Base-by-base conservation (phyloP, 495 filamentous ascomycete genomes). In the Platismatia glauca region DNA sequence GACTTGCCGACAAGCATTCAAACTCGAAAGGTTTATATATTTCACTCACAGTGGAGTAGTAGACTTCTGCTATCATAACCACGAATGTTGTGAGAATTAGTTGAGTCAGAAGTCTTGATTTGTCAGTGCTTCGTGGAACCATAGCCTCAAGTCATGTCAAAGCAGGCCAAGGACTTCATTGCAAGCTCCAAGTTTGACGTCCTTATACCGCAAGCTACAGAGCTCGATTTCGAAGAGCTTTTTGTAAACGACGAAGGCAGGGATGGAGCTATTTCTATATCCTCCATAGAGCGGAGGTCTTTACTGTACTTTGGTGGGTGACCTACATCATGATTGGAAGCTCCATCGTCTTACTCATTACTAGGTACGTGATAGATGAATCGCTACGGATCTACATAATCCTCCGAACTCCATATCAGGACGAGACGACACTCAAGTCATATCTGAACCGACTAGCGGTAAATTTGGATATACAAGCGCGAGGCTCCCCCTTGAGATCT, bases 171-270 rank as follows among this genome's bases (percentile, higher is more conserved):
- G n/a, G 82, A 88, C 64, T 85, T 93, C 68, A 77, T 87, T 61
- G 82, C 90, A 62, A 77, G 83, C 74, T 87, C 89, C 20, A 81
- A 87, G 52, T 77, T 97, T 33, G 85, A 87, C 61, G 90, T 91
- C 43, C 78, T 96, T 60, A 81, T 95, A 37, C 92, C 92, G 31
- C 77, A 86, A 63, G 80, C 82, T 38, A 85, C 89, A 46, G 69
- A 82, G 44, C 78, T 91, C 64, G 76, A 85, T 67, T 77, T 91
- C 44, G 82, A 89, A 64, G 78, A 83, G 34, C 76, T 78, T 33
- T 72, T 90, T 38, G 75, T 76, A 24, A 69, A 83, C 43, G 73
- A 75, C 57, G 76, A 76, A 57, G 81, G 77, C 63, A 75, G 74
- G 65, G 74, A 75, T 58, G 66, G 80, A 20, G 66, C 74, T 55